These are phyloP conservation scores for Xylariaceae sp. DNA, from an alignment of 2,329 filamentous ascomycete species.

Conservation along the genomic window DNA sequence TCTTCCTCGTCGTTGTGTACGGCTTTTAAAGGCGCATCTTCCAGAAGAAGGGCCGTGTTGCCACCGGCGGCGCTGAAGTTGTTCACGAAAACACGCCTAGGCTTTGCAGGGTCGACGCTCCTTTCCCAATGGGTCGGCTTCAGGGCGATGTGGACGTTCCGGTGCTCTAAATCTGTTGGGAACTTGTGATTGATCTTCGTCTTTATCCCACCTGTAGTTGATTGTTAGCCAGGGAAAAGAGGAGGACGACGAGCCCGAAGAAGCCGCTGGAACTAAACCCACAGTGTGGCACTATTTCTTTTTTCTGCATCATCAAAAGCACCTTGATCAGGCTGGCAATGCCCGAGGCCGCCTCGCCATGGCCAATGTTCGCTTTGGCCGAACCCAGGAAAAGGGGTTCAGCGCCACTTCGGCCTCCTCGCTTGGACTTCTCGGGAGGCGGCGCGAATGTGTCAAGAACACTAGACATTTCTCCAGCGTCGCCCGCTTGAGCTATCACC, in stretches of 20 bases:
- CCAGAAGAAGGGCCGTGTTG: conserved; percentile 32
- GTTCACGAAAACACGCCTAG: conserved; percentile 34
- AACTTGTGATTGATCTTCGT: conserved; percentile 40
- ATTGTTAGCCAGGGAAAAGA: too few species aligned
- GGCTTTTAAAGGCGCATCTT: conserved; percentile 17
- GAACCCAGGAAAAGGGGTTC: conserved; percentile 41
- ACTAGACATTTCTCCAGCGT: conserved; percentile 58
- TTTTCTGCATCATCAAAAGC: conserved; percentile 21
- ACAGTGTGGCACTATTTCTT: conserved; percentile 41
- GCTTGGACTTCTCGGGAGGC: conserved; percentile 33
- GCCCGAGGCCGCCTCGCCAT: conserved; percentile 38
- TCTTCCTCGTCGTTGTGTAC: too few species aligned
- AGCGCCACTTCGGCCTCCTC: neutral
- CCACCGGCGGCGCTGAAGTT: conserved; percentile 51
- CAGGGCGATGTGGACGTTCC: conserved; percentile 39
- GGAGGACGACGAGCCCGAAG: too few species aligned
- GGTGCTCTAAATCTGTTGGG: conserved; percentile 35
- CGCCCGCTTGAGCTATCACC: conserved; percentile 66
- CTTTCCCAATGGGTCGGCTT: conserved; percentile 34
- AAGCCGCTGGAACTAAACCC: too few species aligned
- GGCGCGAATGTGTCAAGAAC: conserved; percentile 56
- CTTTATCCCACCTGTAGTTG: conserved; percentile 45
- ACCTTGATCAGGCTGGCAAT: conserved; percentile 18
- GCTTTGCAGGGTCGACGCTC: conserved; percentile 15
- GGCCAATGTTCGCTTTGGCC: conserved; percentile 43